Evolutionary conservation across 2,329 filamentous ascomycete genomes (phyloP), one percentile per base, ranked within the genome.

Genomic region (Monosporascus sp.): DNA sequence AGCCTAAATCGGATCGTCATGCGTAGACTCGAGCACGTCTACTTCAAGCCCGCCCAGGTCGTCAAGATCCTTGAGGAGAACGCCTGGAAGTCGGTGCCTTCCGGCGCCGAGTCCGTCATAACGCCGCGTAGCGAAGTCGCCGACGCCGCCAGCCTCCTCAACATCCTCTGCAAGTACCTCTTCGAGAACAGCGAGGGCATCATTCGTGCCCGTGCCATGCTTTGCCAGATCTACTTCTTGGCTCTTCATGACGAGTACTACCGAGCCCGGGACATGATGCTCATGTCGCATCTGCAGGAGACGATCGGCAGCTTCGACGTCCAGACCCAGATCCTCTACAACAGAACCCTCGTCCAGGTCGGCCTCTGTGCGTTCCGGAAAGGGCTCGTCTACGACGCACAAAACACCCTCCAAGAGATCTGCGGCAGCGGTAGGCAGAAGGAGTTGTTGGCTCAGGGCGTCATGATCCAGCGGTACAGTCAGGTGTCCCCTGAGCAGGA

Each of bases 271-370:
- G 95, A 99, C 73, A 93, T 99, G 88, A 96, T 97, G 87, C 84
- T 99, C 72, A 99, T 99, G 91, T 99, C 94, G 18, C 94, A 99
- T 77, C 79, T 99, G 69, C 93, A 97, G 70, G 94, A 99, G 79
- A 96, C 89, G 51, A 99, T 99, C 70, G 83, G 84, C 75, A 95
- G 89, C 75, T 99, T 99, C 68, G 94, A 99, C 67, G 89, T 99
- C 62, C 90, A 87, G 76, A 96, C 90, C 52, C 94, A 99, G 75
- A 99, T 99, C 57, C 86, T 99, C 53, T 99, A 95, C 85, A 99
- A 99, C 83, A 86, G 94, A 62, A 97, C 94, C 2, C 82, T 99
- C 36, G 95, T 97, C 42, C 94, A 99, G 74, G 93, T 99, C 55
- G 95, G 94, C 63, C 89, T 99, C 53, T 99, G 95, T 69, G 95